phyloP scores from a whole-genome alignment of 306 rosid species.

The Sophora flavescens region DNA sequence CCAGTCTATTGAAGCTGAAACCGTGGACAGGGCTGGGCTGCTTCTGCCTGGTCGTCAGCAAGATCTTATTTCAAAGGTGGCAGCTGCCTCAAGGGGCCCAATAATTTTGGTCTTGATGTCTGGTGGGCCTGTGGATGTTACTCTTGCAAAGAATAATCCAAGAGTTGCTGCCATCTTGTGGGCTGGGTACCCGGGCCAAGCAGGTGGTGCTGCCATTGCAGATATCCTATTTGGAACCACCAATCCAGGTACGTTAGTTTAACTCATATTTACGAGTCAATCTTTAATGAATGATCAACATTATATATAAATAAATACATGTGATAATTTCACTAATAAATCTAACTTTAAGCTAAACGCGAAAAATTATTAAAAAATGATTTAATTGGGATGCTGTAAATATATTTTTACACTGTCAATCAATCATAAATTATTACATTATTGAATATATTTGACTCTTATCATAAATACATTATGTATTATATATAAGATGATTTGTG shows the following conservation, averaged over 20 bases:
- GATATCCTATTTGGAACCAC: slow-evolving; percentile 69
- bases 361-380: too few relatives aligned
- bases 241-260: slow-evolving; percentile 62
- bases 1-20: slow-evolving; percentile 90
- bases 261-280: too few relatives aligned
- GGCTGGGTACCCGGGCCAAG: slow-evolving; percentile 96
- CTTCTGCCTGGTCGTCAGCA: slow-evolving; percentile 85
- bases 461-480: too few relatives aligned
- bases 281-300: too few relatives aligned
- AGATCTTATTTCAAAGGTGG: slow-evolving; percentile 74
- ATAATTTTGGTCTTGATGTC: slow-evolving; percentile 80
- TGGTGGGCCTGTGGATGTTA: slow-evolving; percentile 83
- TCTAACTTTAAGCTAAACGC: too few relatives aligned
- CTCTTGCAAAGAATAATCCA: slow-evolving; percentile 71
- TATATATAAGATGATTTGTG: too few relatives aligned
- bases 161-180: slow-evolving; percentile 64
- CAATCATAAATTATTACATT: too few relatives aligned
- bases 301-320: too few relatives aligned
- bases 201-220: slow-evolving; percentile 89
- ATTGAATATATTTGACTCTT: too few relatives aligned
- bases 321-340: too few relatives aligned
- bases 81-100: slow-evolving; percentile 81
- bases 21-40: slow-evolving; percentile 61
- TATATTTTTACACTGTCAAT: too few relatives aligned
- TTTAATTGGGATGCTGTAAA: too few relatives aligned